Percentiles rank a stretch among this genome's conserved stretches.
These are phyloP conservation scores for Ogataea neopini DNA, from an alignment of 805 yeast species.

Conservation along the genomic window DNA sequence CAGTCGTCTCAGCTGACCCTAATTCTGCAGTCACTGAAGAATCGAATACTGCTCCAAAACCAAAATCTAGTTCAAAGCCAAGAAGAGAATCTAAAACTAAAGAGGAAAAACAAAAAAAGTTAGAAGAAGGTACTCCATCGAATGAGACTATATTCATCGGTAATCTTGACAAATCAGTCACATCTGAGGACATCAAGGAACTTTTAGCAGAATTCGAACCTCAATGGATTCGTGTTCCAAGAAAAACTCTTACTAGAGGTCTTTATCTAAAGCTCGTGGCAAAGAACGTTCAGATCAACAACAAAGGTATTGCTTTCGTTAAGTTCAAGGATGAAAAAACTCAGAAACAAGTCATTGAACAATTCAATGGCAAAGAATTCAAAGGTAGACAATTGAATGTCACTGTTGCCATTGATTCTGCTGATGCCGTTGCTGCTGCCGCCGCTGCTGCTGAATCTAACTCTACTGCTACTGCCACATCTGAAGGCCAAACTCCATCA, in stretches of 20 bases:
- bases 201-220: constrained; percentile 52
- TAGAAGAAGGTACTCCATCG: constrained; percentile 55
- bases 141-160: constrained; percentile 61
- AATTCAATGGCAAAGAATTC: constrained; percentile 64
- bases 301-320: constrained; percentile 68
- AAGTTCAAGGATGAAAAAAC: constrained; percentile 48
- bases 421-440: constrained; percentile 20
- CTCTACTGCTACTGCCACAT: background rate
- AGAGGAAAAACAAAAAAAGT: constrained; percentile 33
- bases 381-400: constrained; percentile 68
- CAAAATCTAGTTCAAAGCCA: constrained; percentile 12
- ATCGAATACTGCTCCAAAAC: constrained; percentile 6
- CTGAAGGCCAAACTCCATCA: constrained; percentile 3
- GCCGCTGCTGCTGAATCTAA: background rate
- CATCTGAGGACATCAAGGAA: constrained; percentile 45
- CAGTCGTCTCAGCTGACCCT: constrained; percentile 4
- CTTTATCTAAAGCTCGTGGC: constrained; percentile 45
- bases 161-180: constrained; percentile 55
- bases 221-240: constrained; percentile 60
- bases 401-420: constrained; percentile 70
- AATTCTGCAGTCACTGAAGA: constrained; percentile 11
- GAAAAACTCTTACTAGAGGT: constrained; percentile 45
- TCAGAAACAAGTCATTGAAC: constrained; percentile 53
- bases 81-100: constrained; percentile 24
- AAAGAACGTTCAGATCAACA: constrained; percentile 48